Base-by-base conservation (phyloP, 257 asterid species). In the Petunia axillaris region DNA sequence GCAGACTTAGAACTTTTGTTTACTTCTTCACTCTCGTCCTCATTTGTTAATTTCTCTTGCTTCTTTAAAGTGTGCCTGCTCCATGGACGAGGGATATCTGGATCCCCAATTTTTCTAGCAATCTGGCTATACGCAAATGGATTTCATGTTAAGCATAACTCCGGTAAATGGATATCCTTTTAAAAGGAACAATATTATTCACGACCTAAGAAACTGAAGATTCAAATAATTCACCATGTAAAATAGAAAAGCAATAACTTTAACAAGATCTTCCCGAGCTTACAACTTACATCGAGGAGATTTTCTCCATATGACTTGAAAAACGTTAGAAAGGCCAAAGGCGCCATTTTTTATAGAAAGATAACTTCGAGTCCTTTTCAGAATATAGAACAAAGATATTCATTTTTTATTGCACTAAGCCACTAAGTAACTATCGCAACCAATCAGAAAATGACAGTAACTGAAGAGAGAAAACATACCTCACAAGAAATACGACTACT, bases 61-160 rank as follows among this genome's bases (percentile, higher is more conserved):
- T 85, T 88, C 85, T 93, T 93, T 84, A 82, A 67, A 8, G 97
- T 87, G 91, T 96, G 85, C 6, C 90, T 87, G 88, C 99, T 94
- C 98, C 99, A 96, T 62, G 98, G 95, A n/a, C 97, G 97, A 14
- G 98, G 98, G 36, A 90, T 86, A 79, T 89, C 65, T 16, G 97
- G 92, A 89, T 91, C 99, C 67, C 98, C 98, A 86, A 92, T 89
- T 91, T 87, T 91, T 83, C 84, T 77, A 85, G 99, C 98, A 92
- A 94, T 86, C 99, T 95, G 91, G 90, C 85, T 70, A 86, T 57
- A 80, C 64, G 81, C 16, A 86, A 58, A 37, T 64, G 79, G 67
- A 84, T 68, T 36, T 73, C 55, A 50, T 71, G 77, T 35, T 6
- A 53, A 13, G 37, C 50, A 68, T 44, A 48, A 35, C 10, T 36